Evolutionary conservation across 345 rosid species (phyloP).

Genomic region (Eucalyptus sp.): DNA sequence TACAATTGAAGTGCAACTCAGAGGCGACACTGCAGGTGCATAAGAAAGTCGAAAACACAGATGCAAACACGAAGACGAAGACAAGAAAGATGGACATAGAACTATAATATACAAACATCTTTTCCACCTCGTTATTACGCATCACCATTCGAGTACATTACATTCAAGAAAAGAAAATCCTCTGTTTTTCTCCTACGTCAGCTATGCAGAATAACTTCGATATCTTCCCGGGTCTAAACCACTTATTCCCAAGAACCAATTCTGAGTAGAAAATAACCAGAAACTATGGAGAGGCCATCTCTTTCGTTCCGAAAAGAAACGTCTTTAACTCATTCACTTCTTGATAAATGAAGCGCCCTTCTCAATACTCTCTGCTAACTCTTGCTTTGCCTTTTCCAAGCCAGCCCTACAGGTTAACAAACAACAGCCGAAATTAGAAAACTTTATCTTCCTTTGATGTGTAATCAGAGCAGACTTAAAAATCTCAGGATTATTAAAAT

Average conservation of each 20-base stretch:
- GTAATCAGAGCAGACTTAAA: not conserved
- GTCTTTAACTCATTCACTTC: conserved; percentile 22
- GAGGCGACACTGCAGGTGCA: not conserved
- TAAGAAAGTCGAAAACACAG: not conserved
- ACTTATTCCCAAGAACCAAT: not conserved
- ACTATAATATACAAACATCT: not conserved
- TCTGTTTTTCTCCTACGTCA: not conserved
- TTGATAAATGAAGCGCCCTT: conserved; percentile 64
- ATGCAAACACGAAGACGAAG: not conserved
- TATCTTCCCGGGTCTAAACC: not conserved
- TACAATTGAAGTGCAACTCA: not conserved
- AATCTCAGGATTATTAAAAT: not conserved
- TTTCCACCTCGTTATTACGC: not conserved
- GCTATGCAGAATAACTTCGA: not conserved
- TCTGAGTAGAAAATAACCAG: not conserved
- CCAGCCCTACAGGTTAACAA: conserved; percentile 32
- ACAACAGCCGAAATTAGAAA: not conserved
- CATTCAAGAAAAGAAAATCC: not conserved
- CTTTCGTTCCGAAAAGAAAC: not conserved
- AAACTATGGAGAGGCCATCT: not conserved
- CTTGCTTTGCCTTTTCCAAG: conserved; percentile 86
- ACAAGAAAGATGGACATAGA: not conserved
- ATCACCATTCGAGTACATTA: not conserved
- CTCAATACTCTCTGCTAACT: conserved; percentile 61
- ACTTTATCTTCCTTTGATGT: not conserved